These are phyloP conservation scores for Amanita molliuscula DNA, from an alignment of 768 basidiomycete species.

Conservation along the genomic window DNA sequence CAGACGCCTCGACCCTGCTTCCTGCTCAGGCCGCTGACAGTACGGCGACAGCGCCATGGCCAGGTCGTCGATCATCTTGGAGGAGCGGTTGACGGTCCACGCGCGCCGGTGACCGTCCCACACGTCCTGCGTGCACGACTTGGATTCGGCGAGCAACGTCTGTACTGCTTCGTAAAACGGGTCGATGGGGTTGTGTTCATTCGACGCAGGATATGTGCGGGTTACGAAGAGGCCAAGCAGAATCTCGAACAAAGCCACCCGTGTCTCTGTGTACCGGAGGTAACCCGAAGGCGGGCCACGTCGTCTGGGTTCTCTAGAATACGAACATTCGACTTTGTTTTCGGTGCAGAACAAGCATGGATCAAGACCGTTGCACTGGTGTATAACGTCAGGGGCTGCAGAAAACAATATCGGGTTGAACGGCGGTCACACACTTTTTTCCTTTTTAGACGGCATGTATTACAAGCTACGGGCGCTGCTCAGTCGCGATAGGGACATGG, in stretches of 20 bases:
- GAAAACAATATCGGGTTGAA: too few species aligned
- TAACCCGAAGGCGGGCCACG: conserved; percentile 21
- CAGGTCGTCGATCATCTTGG: conserved; percentile 15
- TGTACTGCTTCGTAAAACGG: conserved; percentile 10
- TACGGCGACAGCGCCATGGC: conserved; percentile 17
- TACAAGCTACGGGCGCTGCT: conserved; percentile 14
- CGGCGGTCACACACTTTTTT: conserved; percentile 15
- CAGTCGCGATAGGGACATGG: neutral
- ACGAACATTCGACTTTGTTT: conserved; percentile 18
- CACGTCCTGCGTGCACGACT: conserved; percentile 17
- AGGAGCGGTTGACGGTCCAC: conserved; percentile 14
- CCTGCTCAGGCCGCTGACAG: conserved; percentile 13
- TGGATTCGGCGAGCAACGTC: conserved; percentile 12
- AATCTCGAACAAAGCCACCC: conserved; percentile 18
- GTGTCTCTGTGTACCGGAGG: conserved; percentile 18
- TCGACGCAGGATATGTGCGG: conserved; percentile 8
- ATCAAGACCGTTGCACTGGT: conserved; percentile 20
- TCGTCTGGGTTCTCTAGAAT: conserved; percentile 19
- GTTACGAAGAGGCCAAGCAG: conserved; percentile 16
- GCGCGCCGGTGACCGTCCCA: conserved; percentile 18
- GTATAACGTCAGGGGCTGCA: neutral
- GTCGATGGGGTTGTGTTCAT: conserved; percentile 1
- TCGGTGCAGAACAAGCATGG: conserved; percentile 20
- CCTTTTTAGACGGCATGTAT: conserved; percentile 21
- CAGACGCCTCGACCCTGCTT: conserved; percentile 12